Evolutionary conservation across 257 asterid genomes (phyloP).

Genomic region (Mitragyna speciosa): DNA sequence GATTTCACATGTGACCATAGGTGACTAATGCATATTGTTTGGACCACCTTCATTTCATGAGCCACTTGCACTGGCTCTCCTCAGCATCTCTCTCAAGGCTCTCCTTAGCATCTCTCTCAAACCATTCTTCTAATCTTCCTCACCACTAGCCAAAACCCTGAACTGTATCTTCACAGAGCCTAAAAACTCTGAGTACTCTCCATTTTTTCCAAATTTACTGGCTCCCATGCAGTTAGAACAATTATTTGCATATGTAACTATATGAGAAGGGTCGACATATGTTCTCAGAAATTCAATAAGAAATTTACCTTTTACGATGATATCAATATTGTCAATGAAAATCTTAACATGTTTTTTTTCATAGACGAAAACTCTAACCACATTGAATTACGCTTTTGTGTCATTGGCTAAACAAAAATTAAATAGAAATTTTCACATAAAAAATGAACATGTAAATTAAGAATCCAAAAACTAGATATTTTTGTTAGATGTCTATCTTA

Average conservation of each 20-base stretch:
- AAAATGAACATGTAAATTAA: background rate
- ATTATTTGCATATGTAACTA: background rate
- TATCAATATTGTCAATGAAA: too few species aligned
- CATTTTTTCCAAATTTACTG: background rate
- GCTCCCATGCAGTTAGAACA: background rate
- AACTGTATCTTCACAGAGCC: background rate
- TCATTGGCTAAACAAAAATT: background rate
- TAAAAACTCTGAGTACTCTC: background rate
- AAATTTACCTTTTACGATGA: background rate
- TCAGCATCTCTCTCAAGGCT: background rate
- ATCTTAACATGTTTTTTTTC: too few species aligned
- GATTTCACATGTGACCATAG: constrained; percentile 46
- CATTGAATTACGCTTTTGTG: background rate
- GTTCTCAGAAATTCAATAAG: background rate
- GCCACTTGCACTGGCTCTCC: constrained; percentile 43
- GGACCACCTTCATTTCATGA: constrained; percentile 64
- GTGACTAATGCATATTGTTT: constrained; percentile 27
- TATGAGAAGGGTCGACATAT: background rate
- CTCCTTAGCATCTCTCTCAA: background rate
- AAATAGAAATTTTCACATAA: background rate
- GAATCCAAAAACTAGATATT: background rate
- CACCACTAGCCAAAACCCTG: background rate
- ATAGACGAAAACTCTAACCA: background rate
- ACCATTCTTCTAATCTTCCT: constrained; percentile 7
- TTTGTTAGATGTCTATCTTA: background rate